These are phyloP conservation scores for Yamadazyma aaseri DNA, from an alignment of 1,139 yeast species.

Conservation along the genomic window DNA sequence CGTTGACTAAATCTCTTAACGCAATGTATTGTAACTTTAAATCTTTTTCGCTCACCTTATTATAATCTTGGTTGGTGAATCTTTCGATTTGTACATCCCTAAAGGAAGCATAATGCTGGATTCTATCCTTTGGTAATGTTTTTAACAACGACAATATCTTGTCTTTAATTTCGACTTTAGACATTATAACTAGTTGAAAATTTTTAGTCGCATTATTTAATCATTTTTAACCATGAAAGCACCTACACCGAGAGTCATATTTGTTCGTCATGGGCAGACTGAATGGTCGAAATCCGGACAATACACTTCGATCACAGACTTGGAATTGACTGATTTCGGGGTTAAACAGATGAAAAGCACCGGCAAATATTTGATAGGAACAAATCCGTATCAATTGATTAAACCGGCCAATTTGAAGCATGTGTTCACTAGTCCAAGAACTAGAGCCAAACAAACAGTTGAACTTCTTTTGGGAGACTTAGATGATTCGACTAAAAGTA, in stretches of 20 bases:
- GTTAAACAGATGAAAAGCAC: constrained; percentile 71
- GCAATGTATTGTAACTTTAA: constrained; percentile 61
- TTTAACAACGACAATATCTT: constrained; percentile 41
- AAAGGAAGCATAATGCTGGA: constrained; percentile 66
- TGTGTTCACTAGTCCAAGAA: constrained; percentile 76
- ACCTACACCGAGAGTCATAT: constrained; percentile 70
- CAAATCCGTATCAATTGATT: constrained; percentile 51
- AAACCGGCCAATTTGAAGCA: constrained; percentile 62
- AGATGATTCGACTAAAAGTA: constrained; percentile 43
- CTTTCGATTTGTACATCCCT: constrained; percentile 60
- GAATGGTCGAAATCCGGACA: constrained; percentile 95
- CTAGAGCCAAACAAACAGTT: constrained; percentile 73
- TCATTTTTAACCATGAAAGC: constrained; percentile 14
- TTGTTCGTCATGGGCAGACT: constrained; percentile 88
- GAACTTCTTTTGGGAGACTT: constrained; percentile 53
- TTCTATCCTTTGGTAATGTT: constrained; percentile 61
- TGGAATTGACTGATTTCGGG: constrained; percentile 76
- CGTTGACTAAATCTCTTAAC: constrained; percentile 55
- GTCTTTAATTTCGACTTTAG: constrained; percentile 27
- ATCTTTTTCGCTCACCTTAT: constrained; percentile 42
- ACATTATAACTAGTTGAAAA: constrained; percentile 11
- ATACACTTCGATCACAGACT: constrained; percentile 82
- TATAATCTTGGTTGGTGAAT: constrained; percentile 35
- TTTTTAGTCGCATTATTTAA: not conserved
- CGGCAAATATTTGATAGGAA: constrained; percentile 67